Evolutionary conservation across 73 alveolate species (phyloP).

Genomic region (Uronychia setigera): DNA sequence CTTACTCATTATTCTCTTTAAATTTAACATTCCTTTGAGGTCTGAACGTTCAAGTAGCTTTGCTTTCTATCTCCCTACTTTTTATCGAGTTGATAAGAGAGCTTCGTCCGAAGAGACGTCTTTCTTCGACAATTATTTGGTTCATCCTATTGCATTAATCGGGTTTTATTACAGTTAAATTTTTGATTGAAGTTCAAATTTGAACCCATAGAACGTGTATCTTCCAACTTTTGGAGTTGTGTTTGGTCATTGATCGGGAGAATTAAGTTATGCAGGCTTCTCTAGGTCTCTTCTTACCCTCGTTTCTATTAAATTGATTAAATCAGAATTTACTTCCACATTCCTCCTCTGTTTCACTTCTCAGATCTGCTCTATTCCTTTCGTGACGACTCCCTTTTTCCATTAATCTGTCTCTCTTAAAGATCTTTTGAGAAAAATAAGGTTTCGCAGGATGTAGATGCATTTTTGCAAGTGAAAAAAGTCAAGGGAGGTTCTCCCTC

Average conservation of each 20-base stretch:
- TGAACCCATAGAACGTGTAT: background rate
- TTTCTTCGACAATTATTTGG: background rate
- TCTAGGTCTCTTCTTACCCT: background rate
- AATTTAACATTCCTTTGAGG: background rate
- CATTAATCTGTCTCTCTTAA: background rate
- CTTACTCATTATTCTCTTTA: background rate
- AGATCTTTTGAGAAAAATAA: background rate
- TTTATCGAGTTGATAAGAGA: background rate
- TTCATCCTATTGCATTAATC: background rate
- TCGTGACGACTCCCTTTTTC: background rate
- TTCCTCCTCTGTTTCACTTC: no score
- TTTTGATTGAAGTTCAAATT: background rate
- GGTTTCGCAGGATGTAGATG: background rate
- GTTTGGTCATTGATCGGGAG: background rate
- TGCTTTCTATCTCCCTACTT: background rate
- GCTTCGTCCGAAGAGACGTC: background rate
- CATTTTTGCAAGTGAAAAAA: background rate
- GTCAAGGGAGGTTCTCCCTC: background rate
- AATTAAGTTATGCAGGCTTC: background rate
- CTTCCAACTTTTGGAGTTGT: background rate
- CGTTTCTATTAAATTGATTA: background rate
- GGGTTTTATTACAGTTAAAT: background rate
- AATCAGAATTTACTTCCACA: background rate
- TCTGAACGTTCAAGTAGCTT: background rate
- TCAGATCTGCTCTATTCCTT: no score